phyloP scores from a whole-genome alignment of 257 asterid genomes.

The Scutellaria barbata region DNA sequence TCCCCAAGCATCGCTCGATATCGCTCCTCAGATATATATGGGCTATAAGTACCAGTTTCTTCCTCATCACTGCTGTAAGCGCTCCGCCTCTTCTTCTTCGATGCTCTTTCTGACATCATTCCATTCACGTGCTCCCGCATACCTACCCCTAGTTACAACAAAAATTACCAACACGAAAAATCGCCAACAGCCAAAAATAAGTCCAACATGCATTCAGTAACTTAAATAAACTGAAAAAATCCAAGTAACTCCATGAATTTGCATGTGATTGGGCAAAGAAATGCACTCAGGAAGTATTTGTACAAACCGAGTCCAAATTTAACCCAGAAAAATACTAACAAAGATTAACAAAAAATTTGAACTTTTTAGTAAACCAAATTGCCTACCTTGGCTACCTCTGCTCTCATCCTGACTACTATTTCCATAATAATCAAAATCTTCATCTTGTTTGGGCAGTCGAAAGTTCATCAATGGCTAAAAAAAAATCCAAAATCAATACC shows the following conservation, averaged over 20 bases:
- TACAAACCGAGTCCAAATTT: slow-evolving; percentile 19
- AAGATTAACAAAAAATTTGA: slow-evolving; percentile 19
- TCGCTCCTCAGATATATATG: slow-evolving; percentile 77
- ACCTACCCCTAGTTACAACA: slow-evolving; percentile 54
- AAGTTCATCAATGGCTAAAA: slow-evolving; percentile 88
- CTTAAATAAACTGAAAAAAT: slow-evolving; percentile 20
- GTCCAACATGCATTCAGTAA: slow-evolving; percentile 26
- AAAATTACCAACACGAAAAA: slow-evolving; percentile 30
- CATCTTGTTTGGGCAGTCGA: slow-evolving; percentile 91
- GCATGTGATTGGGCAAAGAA: slow-evolving; percentile 24
- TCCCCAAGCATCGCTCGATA: slow-evolving; percentile 97
- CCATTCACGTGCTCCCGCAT: slow-evolving; percentile 60
- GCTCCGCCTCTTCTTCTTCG: slow-evolving; percentile 72
- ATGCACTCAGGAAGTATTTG: not conserved
- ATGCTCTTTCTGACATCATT: slow-evolving; percentile 65
- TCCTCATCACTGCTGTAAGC: slow-evolving; percentile 81
- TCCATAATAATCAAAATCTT: slow-evolving; percentile 83
- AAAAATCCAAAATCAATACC: slow-evolving; percentile 42
- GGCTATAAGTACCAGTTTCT: slow-evolving; percentile 64
- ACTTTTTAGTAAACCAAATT: slow-evolving; percentile 36
- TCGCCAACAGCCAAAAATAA: slow-evolving; percentile 25
- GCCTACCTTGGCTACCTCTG: slow-evolving; percentile 89
- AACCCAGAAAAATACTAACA: slow-evolving; percentile 14
- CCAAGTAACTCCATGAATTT: slow-evolving; percentile 23
- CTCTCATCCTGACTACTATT: slow-evolving; percentile 99